phyloP scores from a whole-genome alignment of 108 stramenopile genomes.

The Cyclotella distinguenda region DNA sequence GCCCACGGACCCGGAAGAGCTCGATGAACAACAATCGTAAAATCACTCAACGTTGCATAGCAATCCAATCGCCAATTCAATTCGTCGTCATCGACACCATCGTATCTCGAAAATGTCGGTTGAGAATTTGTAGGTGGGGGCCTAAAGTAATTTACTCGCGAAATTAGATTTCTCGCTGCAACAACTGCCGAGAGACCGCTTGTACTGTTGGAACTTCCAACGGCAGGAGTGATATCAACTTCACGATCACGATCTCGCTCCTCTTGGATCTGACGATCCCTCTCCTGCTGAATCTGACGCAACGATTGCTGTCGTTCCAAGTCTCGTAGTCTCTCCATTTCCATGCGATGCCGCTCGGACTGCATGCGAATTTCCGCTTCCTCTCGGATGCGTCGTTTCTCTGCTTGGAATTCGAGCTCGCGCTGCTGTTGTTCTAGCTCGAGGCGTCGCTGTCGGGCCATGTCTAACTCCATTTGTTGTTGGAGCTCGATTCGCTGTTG shows the following conservation, averaged over 20 bases:
- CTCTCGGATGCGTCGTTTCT: constrained; percentile 7
- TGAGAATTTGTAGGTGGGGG: constrained; percentile 1
- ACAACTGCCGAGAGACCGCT: constrained; percentile 5
- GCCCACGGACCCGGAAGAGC: constrained; percentile 36
- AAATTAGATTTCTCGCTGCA: constrained; percentile 5
- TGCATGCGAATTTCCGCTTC: constrained; percentile 21
- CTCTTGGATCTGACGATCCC: constrained; percentile 19
- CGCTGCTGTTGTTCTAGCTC: constrained; percentile 35
- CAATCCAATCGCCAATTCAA: constrained; percentile 51
- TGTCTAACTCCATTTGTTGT: constrained; percentile 31
- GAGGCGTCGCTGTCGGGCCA: constrained; percentile 27
- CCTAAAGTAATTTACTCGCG: not conserved
- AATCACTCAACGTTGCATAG: constrained; percentile 38
- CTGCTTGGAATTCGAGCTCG: constrained; percentile 37
- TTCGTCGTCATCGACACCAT: constrained; percentile 44
- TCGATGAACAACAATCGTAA: constrained; percentile 42
- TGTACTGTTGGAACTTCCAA: constrained; percentile 3
- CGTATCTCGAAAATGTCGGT: constrained; percentile 18
- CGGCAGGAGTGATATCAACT: constrained; percentile 3
- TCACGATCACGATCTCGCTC: constrained; percentile 10
- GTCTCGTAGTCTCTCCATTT: constrained; percentile 23
- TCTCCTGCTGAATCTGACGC: constrained; percentile 17
- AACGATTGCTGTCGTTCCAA: constrained; percentile 19
- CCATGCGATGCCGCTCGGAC: constrained; percentile 23
- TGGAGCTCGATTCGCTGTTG: constrained; percentile 20